Evolutionary conservation across 371 early-diverging fungal species (phyloP).

Genomic region (Syncephalastrum sp.): DNA sequence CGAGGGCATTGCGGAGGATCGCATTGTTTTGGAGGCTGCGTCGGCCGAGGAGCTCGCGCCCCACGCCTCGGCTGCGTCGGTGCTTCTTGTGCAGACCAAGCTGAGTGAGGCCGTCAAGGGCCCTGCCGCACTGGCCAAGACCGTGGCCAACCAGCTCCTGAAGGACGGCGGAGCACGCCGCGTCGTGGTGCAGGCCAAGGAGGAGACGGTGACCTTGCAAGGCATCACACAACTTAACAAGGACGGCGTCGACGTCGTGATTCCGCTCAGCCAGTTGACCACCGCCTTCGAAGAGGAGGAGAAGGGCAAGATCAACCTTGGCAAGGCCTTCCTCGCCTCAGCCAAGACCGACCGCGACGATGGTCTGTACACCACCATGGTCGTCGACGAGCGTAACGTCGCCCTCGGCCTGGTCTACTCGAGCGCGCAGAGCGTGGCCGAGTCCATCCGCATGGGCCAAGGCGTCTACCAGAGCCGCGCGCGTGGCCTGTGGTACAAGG

Average conservation of each 20-base stretch:
- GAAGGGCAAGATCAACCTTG: slow-evolving; percentile 57
- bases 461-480: slow-evolving; percentile 93
- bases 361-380: slow-evolving; percentile 88
- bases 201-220: slow-evolving; percentile 25
- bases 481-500: slow-evolving; percentile 96
- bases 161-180: slow-evolving; percentile 44
- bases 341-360: slow-evolving; percentile 84
- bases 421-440: slow-evolving; percentile 76
- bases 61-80: background rate
- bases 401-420: slow-evolving; percentile 94
- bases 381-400: slow-evolving; percentile 86
- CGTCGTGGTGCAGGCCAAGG: slow-evolving; percentile 35
- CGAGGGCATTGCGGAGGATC: slow-evolving; percentile 36
- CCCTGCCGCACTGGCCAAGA: slow-evolving; percentile 16
- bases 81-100: slow-evolving; percentile 13
- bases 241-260: slow-evolving; percentile 39
- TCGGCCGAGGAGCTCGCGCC: slow-evolving; percentile 1
- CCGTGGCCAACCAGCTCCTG: slow-evolving; percentile 25
- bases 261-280: slow-evolving; percentile 36
- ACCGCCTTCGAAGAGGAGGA: slow-evolving; percentile 18
- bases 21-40: slow-evolving; percentile 38
- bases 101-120: slow-evolving; percentile 9
- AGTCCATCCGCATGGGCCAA: slow-evolving; percentile 72
- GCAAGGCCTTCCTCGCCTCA: slow-evolving; percentile 66
- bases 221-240: slow-evolving; percentile 34